phyloP scores from a whole-genome alignment of 768 basidiomycete genomes.

The Hydnum rufescens region DNA sequence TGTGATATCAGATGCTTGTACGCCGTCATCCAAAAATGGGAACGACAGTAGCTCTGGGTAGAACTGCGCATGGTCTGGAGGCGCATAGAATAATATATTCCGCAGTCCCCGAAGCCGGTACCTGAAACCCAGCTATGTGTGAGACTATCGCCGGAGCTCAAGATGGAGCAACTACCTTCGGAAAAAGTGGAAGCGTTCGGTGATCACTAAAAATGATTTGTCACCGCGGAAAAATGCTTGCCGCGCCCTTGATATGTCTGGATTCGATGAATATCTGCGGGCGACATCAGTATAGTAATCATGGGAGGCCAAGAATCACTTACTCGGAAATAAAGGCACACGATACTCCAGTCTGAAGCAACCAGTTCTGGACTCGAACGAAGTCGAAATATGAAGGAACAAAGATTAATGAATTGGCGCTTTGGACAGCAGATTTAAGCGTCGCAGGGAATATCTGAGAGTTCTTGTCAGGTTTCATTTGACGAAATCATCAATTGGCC shows the following conservation, averaged over 20 bases:
- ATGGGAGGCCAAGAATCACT: conserved; percentile 12
- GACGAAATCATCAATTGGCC: conserved; percentile 1
- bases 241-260: conserved; percentile 85
- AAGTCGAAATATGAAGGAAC: conserved; percentile 95
- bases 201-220: conserved; percentile 72
- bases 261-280: conserved; percentile 70
- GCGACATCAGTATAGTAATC: not conserved
- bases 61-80: conserved; percentile 79
- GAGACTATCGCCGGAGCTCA: not conserved
- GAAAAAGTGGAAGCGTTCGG: conserved; percentile 98
- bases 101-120: conserved; percentile 88
- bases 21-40: conserved; percentile 77
- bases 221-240: conserved; percentile 82
- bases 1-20: conserved; percentile 74
- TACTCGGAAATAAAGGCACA: conserved; percentile 85
- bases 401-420: conserved; percentile 71
- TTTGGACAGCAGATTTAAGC: conserved; percentile 84
- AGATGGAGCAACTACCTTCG: conserved; percentile 32
- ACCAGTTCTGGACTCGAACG: conserved; percentile 72
- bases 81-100: conserved; percentile 83
- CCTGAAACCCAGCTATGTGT: conserved; percentile 20
- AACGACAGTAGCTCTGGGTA: conserved; percentile 79
- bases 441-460: conserved; percentile 56
- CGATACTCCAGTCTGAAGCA: conserved; percentile 50
- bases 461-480: too few species aligned